Evolutionary conservation across 768 basidiomycete species (phyloP), one percentile per base, ranked within the genome.

Genomic region (Lactarius evosmus): DNA sequence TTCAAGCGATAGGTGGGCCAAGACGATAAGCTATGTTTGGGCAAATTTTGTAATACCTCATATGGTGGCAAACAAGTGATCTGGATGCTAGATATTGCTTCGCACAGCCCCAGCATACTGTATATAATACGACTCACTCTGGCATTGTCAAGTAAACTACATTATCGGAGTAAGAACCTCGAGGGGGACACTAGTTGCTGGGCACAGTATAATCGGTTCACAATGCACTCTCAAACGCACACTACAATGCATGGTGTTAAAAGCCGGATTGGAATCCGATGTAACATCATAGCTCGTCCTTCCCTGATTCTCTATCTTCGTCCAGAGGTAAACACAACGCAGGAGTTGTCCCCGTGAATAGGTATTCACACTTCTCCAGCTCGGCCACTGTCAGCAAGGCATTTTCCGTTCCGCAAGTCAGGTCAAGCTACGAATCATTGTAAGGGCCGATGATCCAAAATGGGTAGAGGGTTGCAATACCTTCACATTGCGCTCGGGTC

Each of bases 321-420:
- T 79, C 80, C 32, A 82, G 69, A 32, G 84, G 85, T 65, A 84
- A 73, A 73, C 95, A 98, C 59, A 97, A 74, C 1, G 94, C 93
- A 12, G 95, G 95, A 0, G 85, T 84, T 38, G 92, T 95, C 27
- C 83, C 94, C 11, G 85, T 91, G 70, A 94, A 83, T 71, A 88
- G 85, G 70, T 98, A 98, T 75, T 95, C 93, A 77, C 96, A 98
- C 78, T 98, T 98, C 76, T 98, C 95, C 22, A 95, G 82, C 76
- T 99, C 97, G 51, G 82, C 81, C 5, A 98, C 85, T 1, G 85
- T 82, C 16, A 88, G 75, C 36, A 99, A 75, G 4, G 80, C 82
- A 70, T 98, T 98, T 70, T 95, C 89, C 1, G 82, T 86, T 5
- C 94, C 97, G 69, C 97, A 99, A 2, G 84, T 78, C 58, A 97